phyloP scores from a whole-genome alignment of 2,329 filamentous ascomycete species.

The Colletotrichum sp. region DNA sequence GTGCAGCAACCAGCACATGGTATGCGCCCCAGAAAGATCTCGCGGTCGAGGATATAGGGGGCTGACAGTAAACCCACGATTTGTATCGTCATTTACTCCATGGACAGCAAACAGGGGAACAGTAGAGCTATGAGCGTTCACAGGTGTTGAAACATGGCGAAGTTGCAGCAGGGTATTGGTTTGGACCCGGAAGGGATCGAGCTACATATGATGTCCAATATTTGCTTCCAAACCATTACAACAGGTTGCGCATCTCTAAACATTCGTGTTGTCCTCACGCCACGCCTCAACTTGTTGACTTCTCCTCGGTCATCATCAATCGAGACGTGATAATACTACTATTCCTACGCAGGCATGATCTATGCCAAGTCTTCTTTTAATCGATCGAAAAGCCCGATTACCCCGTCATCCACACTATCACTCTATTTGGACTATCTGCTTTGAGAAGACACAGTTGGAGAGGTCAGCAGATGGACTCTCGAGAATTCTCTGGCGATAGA shows the following conservation, averaged over 20 bases:
- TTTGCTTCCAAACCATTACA: background rate
- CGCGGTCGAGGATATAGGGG: background rate
- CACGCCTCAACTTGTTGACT: background rate
- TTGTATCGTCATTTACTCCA: background rate
- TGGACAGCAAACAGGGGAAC: background rate
- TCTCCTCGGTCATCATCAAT: background rate
- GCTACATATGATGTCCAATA: background rate
- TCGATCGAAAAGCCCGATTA: background rate
- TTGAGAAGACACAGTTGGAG: background rate
- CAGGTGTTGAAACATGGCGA: background rate
- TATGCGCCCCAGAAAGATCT: background rate
- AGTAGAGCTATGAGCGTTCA: background rate
- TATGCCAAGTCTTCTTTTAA: background rate
- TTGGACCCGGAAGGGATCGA: background rate
- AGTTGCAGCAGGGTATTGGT: background rate
- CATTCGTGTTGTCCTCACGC: background rate
- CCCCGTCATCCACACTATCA: background rate
- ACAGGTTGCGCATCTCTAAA: background rate
- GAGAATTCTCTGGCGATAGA: background rate
- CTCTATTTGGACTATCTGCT: background rate
- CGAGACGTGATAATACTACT: background rate
- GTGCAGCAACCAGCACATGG: background rate
- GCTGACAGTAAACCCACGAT: background rate
- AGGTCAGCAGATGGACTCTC: background rate
- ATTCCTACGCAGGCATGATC: background rate